Evolutionary conservation across 768 basidiomycete genomes (phyloP).

Genomic region (Crassisporium funariophilum): DNA sequence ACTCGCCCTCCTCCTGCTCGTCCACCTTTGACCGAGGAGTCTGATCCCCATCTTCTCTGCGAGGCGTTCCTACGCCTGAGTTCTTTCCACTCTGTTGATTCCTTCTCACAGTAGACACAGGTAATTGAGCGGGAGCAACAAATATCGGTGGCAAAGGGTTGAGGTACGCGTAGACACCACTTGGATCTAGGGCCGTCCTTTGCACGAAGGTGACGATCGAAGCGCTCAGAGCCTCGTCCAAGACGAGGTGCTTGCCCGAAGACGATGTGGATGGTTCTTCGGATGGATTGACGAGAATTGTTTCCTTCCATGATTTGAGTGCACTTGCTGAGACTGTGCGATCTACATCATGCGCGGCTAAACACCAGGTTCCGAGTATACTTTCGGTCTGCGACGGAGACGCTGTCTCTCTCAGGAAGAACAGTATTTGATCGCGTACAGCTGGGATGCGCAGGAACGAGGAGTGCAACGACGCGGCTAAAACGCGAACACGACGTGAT

Average conservation of each 20-base stretch:
- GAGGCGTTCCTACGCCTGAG: conserved; percentile 17
- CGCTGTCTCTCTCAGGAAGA: conserved; percentile 50
- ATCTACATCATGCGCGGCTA: conserved; percentile 74
- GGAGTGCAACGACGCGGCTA: conserved; percentile 62
- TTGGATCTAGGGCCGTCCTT: conserved; percentile 61
- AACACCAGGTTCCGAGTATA: conserved; percentile 72
- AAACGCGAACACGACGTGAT: conserved; percentile 69
- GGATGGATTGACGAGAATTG: conserved; percentile 27
- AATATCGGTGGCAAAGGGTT: conserved; percentile 64
- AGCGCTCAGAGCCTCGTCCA: conserved; percentile 32
- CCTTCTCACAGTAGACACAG: conserved; percentile 32
- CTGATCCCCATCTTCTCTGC: conserved; percentile 38
- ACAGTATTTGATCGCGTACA: conserved; percentile 49
- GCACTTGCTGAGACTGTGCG: conserved; percentile 56
- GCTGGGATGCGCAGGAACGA: conserved; percentile 60
- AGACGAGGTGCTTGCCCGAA: conserved; percentile 23
- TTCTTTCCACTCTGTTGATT: conserved; percentile 19
- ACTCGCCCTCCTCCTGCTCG: conserved; percentile 66
- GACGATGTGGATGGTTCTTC: conserved; percentile 8
- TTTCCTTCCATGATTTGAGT: conserved; percentile 53
- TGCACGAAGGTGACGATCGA: conserved; percentile 55
- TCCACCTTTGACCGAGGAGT: conserved; percentile 47
- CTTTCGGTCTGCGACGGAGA: conserved; percentile 53
- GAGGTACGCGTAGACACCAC: conserved; percentile 55
- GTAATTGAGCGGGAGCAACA: conserved; percentile 28